A percentile compares a stretch with the other conserved stretches of the same genome.
phyloP scores from a whole-genome alignment of 495 filamentous ascomycete species.

The Podospora bellae-mahoneyi region DNA sequence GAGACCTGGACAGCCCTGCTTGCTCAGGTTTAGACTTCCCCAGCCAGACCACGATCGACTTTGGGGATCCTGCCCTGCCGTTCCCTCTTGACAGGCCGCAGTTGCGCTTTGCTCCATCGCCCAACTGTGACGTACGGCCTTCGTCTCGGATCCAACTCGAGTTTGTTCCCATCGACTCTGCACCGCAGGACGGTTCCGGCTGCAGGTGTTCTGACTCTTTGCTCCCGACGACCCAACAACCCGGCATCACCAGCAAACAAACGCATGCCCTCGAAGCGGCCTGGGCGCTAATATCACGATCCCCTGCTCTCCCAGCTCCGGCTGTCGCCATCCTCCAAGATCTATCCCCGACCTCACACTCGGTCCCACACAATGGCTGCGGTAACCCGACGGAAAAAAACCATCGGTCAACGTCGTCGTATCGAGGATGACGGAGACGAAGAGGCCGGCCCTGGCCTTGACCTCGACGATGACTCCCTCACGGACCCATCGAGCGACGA shows the following conservation, averaged over 20 bases:
- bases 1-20: slow-evolving; percentile 19
- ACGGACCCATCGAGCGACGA: slow-evolving; percentile 80
- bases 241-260: slow-evolving; percentile 15
- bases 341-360: slow-evolving; percentile 17
- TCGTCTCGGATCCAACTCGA: slow-evolving; percentile 5
- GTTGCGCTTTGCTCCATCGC: slow-evolving; percentile 9
- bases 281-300: slow-evolving; percentile 25
- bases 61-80: neutral
- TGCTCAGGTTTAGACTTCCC: slow-evolving; percentile 11
- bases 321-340: slow-evolving; percentile 10
- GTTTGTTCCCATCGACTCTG: slow-evolving; percentile 14
- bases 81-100: slow-evolving; percentile 10
- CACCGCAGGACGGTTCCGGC: slow-evolving; percentile 35
- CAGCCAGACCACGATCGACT: neutral
- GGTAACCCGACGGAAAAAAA: slow-evolving; percentile 59
- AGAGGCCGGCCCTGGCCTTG: slow-evolving; percentile 61
- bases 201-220: slow-evolving; percentile 11
- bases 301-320: slow-evolving; percentile 25
- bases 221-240: slow-evolving; percentile 12
- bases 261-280: slow-evolving; percentile 28
- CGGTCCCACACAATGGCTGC: slow-evolving; percentile 30
- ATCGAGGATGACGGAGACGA: slow-evolving; percentile 80
- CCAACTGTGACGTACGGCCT: slow-evolving; percentile 1
- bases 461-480: slow-evolving; percentile 75
- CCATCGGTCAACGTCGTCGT: slow-evolving; percentile 71